Percentiles rank a stretch among this genome's conserved stretches.
These are phyloP conservation scores for Chrysoporthe austroafricana DNA, from an alignment of 2,329 filamentous ascomycete species.

Conservation along the genomic window DNA sequence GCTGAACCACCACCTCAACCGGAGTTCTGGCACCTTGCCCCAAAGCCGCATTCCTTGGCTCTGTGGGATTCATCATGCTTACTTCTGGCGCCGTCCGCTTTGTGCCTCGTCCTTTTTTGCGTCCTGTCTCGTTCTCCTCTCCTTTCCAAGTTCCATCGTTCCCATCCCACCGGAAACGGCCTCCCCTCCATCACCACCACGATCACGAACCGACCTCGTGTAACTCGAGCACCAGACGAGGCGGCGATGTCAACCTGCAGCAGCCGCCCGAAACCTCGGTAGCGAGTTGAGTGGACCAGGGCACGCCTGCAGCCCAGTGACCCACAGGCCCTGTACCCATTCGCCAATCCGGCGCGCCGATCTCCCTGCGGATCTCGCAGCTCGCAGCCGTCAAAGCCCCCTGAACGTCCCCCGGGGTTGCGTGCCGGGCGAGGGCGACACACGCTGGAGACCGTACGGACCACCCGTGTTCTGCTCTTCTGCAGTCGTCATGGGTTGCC, in stretches of 20 bases:
- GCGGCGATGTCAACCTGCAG: constrained; percentile 11
- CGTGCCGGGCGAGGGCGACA: background rate
- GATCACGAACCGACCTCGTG: constrained; percentile 30
- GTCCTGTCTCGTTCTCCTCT: background rate
- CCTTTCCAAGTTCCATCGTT: background rate
- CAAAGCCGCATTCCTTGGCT: background rate
- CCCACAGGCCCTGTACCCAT: background rate
- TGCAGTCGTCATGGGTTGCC: constrained; percentile 26
- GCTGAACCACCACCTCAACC: constrained; percentile 6
- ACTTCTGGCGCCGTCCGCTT: background rate
- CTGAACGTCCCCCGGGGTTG: constrained; percentile 4
- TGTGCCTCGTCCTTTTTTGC: background rate
- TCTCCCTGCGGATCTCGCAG: constrained; percentile 12
- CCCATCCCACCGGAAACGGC: background rate
- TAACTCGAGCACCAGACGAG: background rate
- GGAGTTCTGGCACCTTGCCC: background rate
- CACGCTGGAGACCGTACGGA: constrained; percentile 20
- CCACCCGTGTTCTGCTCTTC: constrained; percentile 15
- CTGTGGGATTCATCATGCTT: constrained; percentile 5
- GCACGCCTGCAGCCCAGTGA: background rate
- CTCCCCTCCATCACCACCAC: background rate
- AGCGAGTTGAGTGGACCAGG: constrained; percentile 4
- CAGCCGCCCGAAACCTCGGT: constrained; percentile 7
- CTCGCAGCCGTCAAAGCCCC: constrained; percentile 11
- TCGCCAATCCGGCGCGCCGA: constrained; percentile 7